A percentile compares a stretch with the other conserved stretches of the same genome.
Evolutionary conservation across 2,329 filamentous ascomycete species (phyloP).

Genomic region (Fusarium bactridioides): DNA sequence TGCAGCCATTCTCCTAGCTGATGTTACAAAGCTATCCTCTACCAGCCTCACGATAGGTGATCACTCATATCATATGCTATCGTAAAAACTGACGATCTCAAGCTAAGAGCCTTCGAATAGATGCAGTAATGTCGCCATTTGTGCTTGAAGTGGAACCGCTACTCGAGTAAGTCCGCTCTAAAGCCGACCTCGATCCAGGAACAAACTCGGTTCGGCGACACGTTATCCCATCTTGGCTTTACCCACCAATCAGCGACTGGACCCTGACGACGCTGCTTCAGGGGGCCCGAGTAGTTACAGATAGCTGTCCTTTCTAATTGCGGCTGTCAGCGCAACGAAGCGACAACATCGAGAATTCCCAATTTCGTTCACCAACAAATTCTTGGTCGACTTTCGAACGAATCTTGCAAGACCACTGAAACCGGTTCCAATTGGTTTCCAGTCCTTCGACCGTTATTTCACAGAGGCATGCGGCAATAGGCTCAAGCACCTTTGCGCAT

Average conservation of each 20-base stretch:
- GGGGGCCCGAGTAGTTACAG: slow-evolving; percentile 36
- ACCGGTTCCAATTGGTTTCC: slow-evolving; percentile 20
- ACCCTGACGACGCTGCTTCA: slow-evolving; percentile 33
- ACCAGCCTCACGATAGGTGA: neutral
- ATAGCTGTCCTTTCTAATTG: slow-evolving; percentile 42
- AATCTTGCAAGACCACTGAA: slow-evolving; percentile 13
- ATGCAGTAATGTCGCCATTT: neutral
- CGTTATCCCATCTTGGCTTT: slow-evolving; percentile 35
- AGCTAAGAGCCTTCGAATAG: neutral
- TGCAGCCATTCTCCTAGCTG: neutral
- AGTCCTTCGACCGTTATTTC: slow-evolving; percentile 1
- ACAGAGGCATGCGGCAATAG: slow-evolving; percentile 36
- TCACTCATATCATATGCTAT: neutral
- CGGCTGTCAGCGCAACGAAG: slow-evolving; percentile 22
- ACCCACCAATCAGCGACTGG: slow-evolving; percentile 34
- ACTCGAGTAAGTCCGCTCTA: neutral
- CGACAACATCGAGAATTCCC: slow-evolving; percentile 23
- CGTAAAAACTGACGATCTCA: neutral
- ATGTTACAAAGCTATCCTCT: neutral
- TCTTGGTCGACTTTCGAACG: neutral
- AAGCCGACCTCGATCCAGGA: neutral
- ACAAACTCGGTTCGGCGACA: slow-evolving; percentile 33
- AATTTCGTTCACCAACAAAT: slow-evolving; percentile 12
- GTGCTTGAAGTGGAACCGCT: neutral
- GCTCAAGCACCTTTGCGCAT: slow-evolving; percentile 17